These are phyloP conservation scores for Cladophialophora exuberans DNA, from an alignment of 2,329 filamentous ascomycete species.

Conservation along the genomic window DNA sequence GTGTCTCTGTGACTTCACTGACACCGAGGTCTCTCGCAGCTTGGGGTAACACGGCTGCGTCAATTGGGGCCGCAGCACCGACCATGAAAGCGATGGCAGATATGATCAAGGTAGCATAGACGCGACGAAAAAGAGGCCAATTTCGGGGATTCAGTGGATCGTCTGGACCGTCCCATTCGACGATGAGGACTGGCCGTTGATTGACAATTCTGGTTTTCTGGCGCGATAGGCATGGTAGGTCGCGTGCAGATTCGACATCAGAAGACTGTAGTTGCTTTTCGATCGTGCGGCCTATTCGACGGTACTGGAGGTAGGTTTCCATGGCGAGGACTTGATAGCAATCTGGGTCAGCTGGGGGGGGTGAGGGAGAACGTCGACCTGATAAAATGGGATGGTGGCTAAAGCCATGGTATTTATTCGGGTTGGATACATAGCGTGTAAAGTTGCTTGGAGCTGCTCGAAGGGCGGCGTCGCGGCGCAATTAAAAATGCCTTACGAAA, in stretches of 20 bases:
- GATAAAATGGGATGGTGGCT: not conserved
- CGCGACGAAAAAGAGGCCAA: constrained; percentile 40
- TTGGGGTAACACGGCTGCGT: constrained; percentile 48
- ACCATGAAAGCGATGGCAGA: constrained; percentile 55
- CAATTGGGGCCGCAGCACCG: constrained; percentile 52
- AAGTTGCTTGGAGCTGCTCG: not conserved
- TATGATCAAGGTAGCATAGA: constrained; percentile 48
- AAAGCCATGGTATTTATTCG: not conserved
- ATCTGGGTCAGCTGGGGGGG: not conserved
- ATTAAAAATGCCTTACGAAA: constrained; percentile 1
- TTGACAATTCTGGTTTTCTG: constrained; percentile 6
- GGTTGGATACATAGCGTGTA: not conserved
- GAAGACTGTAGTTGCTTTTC: constrained; percentile 1
- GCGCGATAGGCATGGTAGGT: not conserved
- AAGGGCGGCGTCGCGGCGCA: not conserved
- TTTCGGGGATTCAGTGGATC: constrained; percentile 47
- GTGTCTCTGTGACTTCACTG: constrained; percentile 47
- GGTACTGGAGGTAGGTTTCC: constrained; percentile 8
- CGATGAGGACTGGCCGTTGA: not conserved
- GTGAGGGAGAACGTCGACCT: not conserved
- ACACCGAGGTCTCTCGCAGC: constrained; percentile 48
- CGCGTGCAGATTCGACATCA: not conserved
- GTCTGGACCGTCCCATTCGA: constrained; percentile 8
- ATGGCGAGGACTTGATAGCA: not conserved
- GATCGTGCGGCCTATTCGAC: constrained; percentile 7